Evolutionary conservation across 768 basidiomycete genomes (phyloP), one percentile per base, ranked within the genome.

Genomic region (Amanita thiersii): DNA sequence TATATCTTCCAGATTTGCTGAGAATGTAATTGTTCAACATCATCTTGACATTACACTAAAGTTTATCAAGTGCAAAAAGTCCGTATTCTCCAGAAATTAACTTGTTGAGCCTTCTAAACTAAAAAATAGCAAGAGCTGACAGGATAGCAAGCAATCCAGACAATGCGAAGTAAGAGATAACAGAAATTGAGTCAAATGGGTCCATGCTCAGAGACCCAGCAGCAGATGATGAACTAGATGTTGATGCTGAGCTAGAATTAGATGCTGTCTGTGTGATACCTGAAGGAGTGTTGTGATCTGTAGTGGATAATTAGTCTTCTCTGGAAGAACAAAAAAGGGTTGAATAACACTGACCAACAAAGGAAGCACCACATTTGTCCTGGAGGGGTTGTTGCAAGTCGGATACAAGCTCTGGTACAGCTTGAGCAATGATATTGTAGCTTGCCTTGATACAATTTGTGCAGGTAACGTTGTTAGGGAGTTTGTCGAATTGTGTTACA

Each of bases 361-460:
- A 81, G 9, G 60, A 58, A 31, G 72, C 50, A 9, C 78, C 77
- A 47, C 79, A 81, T 44, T 68, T 51, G 0, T 44, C 33, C 40
- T 66, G 58, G 3, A 70, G 3, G 1, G 51, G 38, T 5, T 65
- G 41, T n/a, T 57, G 52, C 0, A 55, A 41, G 29, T 50, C 34
- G 6, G 61, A 43, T 9, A 61, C 44, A 3, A 70, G 19, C 11
- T 49, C 46, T 1, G 78, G 72, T 26, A 62, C 54, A 17, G 62
- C 55, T 6, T 58, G 23, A 14, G 52, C 55, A 14, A 66, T 44
- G 32, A 73, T 54, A 29, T 66, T 73, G 56, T 72, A 80, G 1
- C 63, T 61, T 19, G 63, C 69, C 54, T 81, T 75, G 41, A 65
- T 42, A 49, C 79, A 80, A 52, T 70, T 56, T 21, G 74, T 64